Base-by-base conservation (phyloP, 2,329 filamentous ascomycete genomes). In the Fusarium agapanthi region DNA sequence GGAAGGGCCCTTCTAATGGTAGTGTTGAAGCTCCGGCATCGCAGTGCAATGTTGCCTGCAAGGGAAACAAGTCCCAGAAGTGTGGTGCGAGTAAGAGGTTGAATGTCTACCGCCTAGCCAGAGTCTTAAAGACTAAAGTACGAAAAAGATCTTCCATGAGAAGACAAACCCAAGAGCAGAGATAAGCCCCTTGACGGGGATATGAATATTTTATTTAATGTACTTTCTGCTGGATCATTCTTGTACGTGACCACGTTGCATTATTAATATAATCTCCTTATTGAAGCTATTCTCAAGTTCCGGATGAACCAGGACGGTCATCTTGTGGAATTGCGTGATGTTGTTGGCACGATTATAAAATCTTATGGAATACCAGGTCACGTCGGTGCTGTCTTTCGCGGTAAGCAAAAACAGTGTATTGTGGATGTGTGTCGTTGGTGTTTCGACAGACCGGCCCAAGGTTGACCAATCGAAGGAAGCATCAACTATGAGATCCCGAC, bases 31-130 rank as follows among this genome's bases (percentile, higher is more conserved):
- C 50, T 7, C 41, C 61, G 2, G 57, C 60, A 18, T 64, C 69
- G 8, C 38, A 71, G 16, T 76, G 74, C 14, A 61, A 37, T 15
- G 48, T 73, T n/a, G 1, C 28, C 20, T 76, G 74, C 53, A 69
- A 62, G 18, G 74, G 74, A 4, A 54, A 76, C 12, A 66, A 62
- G 26, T 30, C 44, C 3, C 53, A 75, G 26, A 65, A 65, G 22
- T 76, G 74, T 14, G 74, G 74, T 22, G 72, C 58, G 10, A 20
- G 35, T 6, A 63, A 62, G 15, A 65, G 60, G 10, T 38, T 76
- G 3, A 76, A 65, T 8, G 74, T 76, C 28, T 76, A 75, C 24
- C 73, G 60, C 37, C 44, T 74, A 7, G 66, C 20, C 3, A 61
- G 20, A 7, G 59, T 56, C 8, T 53, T 41, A 12, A 65, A 65